Percentiles rank a stretch among this genome's conserved stretches.
Conservation (phyloP, 768 basidiomycete species). For the Lactifluus volemus region DNA sequence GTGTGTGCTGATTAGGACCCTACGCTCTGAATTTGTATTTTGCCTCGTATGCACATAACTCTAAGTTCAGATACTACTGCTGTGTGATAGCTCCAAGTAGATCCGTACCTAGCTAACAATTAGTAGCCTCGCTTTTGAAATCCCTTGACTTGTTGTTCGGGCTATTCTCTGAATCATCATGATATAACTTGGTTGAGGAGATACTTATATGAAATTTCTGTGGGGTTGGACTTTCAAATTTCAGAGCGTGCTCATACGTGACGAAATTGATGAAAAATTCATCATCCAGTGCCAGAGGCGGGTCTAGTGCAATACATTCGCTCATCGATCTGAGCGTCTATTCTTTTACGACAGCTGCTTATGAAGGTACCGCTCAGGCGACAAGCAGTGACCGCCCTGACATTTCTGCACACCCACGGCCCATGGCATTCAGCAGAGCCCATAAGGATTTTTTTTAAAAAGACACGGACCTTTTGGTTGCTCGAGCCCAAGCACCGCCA, state of each 20-base stretch:
- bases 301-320: background rate
- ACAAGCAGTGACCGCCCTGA: conserved; percentile 47
- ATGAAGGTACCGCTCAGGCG: background rate
- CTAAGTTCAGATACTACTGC: background rate
- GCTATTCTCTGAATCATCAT: background rate
- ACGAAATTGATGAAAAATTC: background rate
- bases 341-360: background rate
- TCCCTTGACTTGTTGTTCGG: background rate
- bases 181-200: background rate
- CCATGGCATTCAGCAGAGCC: background rate
- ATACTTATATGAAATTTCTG: background rate
- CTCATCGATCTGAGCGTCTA: background rate
- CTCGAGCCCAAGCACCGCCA: conserved; percentile 66
- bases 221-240: background rate
- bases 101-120: background rate
- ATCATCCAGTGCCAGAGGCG: background rate
- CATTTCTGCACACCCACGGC: conserved; percentile 31
- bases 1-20: background rate
- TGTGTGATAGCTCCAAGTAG: background rate
- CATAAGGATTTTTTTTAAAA: background rate
- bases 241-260: background rate
- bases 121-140: background rate
- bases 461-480: conserved; percentile 54
- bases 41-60: background rate
- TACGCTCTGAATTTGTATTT: background rate